Conservation (phyloP, 805 yeast genomes). For the Millerago galiae region DNA sequence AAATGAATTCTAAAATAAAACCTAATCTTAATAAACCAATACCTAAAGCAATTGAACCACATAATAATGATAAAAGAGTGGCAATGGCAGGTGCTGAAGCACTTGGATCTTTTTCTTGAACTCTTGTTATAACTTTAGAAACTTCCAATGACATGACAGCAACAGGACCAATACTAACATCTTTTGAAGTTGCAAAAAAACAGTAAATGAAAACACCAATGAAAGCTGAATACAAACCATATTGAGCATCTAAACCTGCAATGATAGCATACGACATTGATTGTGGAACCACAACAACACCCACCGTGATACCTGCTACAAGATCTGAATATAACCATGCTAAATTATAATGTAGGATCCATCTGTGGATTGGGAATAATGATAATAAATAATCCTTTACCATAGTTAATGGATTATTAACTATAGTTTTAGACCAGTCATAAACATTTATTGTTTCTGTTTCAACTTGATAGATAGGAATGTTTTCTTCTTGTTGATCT, state of each 20-base stretch:
- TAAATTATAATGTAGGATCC: constrained; percentile 80
- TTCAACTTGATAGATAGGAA: constrained; percentile 5
- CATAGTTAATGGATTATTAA: constrained; percentile 16
- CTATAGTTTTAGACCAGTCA: constrained; percentile 9
- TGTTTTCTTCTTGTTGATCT: constrained; percentile 2
- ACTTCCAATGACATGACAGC: constrained; percentile 92
- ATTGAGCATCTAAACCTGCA: constrained; percentile 76
- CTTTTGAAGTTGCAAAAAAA: constrained; percentile 90
- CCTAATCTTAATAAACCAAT: constrained; percentile 81
- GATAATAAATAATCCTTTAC: constrained; percentile 47
- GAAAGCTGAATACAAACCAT: constrained; percentile 86
- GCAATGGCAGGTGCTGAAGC: constrained; percentile 68
- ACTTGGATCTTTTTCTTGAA: constrained; percentile 43
- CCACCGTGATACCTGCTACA: constrained; percentile 90
- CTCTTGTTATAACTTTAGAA: constrained; percentile 66
- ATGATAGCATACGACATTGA: constrained; percentile 91
- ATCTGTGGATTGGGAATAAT: constrained; percentile 71
- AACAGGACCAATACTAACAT: constrained; percentile 94
- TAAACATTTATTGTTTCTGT: constrained; percentile 1
- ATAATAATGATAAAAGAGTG: constrained; percentile 66
- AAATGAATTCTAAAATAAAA: constrained; percentile 80
- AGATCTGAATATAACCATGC: constrained; percentile 78
- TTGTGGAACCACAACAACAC: constrained; percentile 89
- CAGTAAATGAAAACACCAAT: constrained; percentile 87
- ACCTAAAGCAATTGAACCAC: constrained; percentile 82